These are phyloP conservation scores for Kodamaea ohmeri DNA, from an alignment of 1,139 yeast species.

Conservation along the genomic window DNA sequence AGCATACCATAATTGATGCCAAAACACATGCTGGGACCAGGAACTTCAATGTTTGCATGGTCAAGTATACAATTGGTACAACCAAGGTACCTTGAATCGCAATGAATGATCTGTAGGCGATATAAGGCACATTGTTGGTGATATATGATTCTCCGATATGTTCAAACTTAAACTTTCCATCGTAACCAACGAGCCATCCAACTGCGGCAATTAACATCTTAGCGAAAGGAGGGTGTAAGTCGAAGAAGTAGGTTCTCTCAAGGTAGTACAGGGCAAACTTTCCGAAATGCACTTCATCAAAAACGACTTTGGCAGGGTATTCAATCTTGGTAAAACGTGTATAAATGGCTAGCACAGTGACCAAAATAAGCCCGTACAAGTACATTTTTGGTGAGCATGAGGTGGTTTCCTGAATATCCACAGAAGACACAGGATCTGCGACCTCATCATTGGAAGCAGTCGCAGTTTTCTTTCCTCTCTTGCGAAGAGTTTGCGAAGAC, in stretches of 20 bases:
- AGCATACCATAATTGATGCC: constrained; percentile 77
- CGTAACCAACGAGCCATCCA: constrained; percentile 86
- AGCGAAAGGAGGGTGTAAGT: constrained; percentile 97
- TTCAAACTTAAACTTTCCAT: constrained; percentile 88
- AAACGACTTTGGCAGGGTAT: constrained; percentile 84
- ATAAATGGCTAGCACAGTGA: constrained; percentile 65
- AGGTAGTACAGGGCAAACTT: constrained; percentile 88
- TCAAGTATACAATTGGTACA: constrained; percentile 77
- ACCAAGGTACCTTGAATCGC: constrained; percentile 83
- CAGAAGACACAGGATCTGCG: neutral
- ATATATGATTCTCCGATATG: constrained; percentile 84
- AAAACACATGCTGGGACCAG: constrained; percentile 74
- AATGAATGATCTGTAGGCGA: constrained; percentile 78
- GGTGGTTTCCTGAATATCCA: constrained; percentile 1
- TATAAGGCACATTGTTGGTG: constrained; percentile 76
- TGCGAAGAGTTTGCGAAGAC: constrained; percentile 22
- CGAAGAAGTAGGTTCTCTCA: constrained; percentile 85
- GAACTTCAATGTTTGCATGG: constrained; percentile 81
- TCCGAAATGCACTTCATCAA: constrained; percentile 98
- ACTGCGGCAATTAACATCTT: constrained; percentile 86
- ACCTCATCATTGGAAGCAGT: constrained; percentile 4
- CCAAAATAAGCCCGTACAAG: constrained; percentile 39
- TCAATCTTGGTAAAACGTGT: constrained; percentile 71
- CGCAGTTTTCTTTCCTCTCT: constrained; percentile 21
- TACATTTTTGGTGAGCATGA: constrained; percentile 36